Evolutionary conservation across 2,329 filamentous ascomycete species (phyloP), one percentile per base, ranked within the genome.

Genomic region (Pseudogymnoascus sp.): DNA sequence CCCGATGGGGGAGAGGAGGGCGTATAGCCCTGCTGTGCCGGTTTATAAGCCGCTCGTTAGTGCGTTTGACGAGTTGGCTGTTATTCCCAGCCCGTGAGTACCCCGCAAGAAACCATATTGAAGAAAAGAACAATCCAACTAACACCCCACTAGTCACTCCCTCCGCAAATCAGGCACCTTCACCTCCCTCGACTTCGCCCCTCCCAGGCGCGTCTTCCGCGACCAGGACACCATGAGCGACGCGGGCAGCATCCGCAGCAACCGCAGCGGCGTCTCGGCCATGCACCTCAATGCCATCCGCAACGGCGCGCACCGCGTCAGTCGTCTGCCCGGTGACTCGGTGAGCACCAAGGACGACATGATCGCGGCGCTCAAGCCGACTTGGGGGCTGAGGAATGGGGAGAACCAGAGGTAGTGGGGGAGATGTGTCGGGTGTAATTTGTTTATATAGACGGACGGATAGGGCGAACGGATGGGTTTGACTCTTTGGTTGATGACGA

Each of bases 21-120:
- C 91, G 1, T 99, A 91, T 78, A 87, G 86, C 64, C 87, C 89
- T n/a, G 79, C 81, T 38, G 82, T 93, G 1, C 85, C 88, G 15
- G 83, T 85, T 31, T 88, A 90, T 72, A 89, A 87, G n/a, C 93
- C 93, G 0, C 81, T 97, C 40, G 87, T 83, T 23, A 91, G 88
- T 65, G 83, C 92, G 4, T 97, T 92, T 75, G 93, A 97, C 64
- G 93, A 97, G 65, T 86, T 97, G 66, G 77, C 88, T 11, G 82
- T 83, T 8, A 86, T 99, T 67, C 95, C 95, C 38, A 97, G 92
- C 82, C 92, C 95, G 85, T 93, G 86, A 89, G 90, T 89, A 67
- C 21, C 50, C 17, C 28, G 26, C 4, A 31, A 9, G 8, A 31
- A 31, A 8, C 28, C 28, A 8, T 31, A 8, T 31, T 31, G 28